A percentile compares a stretch with the other conserved stretches of the same genome.
Conservation (phyloP, 805 yeast species). For the Lipomyces starkeyi region DNA sequence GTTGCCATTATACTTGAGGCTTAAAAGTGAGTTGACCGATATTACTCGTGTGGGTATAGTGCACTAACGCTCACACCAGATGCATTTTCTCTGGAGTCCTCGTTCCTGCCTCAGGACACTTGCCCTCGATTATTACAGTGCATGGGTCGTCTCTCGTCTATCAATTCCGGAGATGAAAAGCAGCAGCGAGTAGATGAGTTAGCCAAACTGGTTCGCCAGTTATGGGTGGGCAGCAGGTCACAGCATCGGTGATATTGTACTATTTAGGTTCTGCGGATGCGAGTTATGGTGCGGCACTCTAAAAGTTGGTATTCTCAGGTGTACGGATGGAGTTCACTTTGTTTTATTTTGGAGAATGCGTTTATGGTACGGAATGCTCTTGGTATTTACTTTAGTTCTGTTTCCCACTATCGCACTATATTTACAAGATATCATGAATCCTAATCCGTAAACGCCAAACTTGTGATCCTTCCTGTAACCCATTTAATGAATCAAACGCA, state of each 20-base stretch:
- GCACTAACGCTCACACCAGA: conserved; percentile 1
- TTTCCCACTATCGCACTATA: neutral
- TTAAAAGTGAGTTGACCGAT: conserved; percentile 8
- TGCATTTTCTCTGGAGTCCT: conserved; percentile 5
- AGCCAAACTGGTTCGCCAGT: neutral
- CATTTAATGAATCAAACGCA: neutral
- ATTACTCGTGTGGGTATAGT: neutral
- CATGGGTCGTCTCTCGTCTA: conserved; percentile 60
- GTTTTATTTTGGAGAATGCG: neutral
- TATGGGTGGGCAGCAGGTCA: neutral
- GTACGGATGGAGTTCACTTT: neutral
- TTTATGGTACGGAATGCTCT: neutral
- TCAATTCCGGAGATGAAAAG: conserved; percentile 59
- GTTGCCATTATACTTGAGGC: conserved; percentile 42
- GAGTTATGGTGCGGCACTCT: neutral
- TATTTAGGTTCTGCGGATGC: neutral
- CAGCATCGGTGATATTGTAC: neutral
- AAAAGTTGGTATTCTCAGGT: neutral
- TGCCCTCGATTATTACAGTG: conserved; percentile 61
- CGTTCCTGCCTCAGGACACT: conserved; percentile 27
- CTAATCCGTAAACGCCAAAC: neutral
- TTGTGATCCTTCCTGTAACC: neutral
- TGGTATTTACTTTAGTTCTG: neutral
- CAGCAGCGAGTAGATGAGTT: conserved; percentile 66
- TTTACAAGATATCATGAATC: neutral